Evolutionary conservation across 2,329 filamentous ascomycete species (phyloP), one percentile per base, ranked within the genome.

Genomic region (Trichothecium sympodiale): DNA sequence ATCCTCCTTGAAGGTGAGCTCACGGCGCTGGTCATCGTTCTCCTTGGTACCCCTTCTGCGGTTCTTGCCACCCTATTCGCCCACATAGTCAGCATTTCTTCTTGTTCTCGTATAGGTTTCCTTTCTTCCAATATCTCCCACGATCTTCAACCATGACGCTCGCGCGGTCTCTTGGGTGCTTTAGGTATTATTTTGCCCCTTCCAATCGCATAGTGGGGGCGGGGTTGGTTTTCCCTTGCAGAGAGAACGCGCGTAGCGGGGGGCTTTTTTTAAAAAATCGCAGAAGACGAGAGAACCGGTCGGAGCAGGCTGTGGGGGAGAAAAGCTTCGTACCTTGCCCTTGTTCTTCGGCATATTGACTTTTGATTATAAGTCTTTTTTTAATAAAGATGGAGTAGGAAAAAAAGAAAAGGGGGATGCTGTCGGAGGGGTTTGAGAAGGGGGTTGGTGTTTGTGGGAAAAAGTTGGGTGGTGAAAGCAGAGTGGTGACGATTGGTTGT

Each of bases 21-120:
- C 89, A 64, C 89, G 88, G 75, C 95, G 95, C 71, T 95, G 88
- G 60, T 95, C 94, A 72, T 96, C 91, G 68, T 91, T 93, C 70
- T 94, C 86, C 76, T 94, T 94, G 82, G 95, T 96, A 68, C 89
- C 89, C 69, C 91, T 79, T 77, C 89, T 83, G 66, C 89, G 74
- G 70, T 96, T 96, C 77, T 96, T 96, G 70, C 89, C 89, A 64
- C 89, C 89, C 86, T 91, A 53, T 74, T 52, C 37, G 26, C 33
- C 13, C 13, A 31, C 6, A 20, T 29, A 29, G 39, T 43, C 35
- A 45, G 40, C 40, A 35, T 38, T 40, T 33, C 37, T 35, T 37
- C n/a, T 25, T 34, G n/a, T 29, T 28, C 17, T 13, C 25, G 10
- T 29, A 16, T 28, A 8, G 16, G 15, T 17, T n/a, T 27, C 16